A percentile compares a stretch with the other conserved stretches of the same genome.
These are phyloP conservation scores for Plasmodium knowlesi DNA, from an alignment of 169 alveolate genomes.

Conservation along the genomic window DNA sequence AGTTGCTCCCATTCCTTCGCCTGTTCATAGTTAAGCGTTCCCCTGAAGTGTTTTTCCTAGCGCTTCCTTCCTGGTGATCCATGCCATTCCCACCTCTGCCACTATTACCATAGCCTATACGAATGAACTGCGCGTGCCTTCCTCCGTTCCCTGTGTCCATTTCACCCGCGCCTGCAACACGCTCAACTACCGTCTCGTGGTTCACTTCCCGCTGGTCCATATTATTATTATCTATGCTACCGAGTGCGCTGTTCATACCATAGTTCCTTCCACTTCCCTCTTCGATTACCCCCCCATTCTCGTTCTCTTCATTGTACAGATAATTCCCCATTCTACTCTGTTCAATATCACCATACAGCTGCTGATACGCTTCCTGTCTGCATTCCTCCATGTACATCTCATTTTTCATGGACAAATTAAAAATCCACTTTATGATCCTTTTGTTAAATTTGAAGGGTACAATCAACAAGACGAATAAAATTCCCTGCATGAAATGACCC, in stretches of 20 bases:
- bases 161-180: not conserved
- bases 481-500: conserved; percentile 53
- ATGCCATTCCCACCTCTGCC: not conserved
- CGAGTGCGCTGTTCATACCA: not conserved
- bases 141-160: not conserved
- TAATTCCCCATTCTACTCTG: not conserved
- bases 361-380: not conserved
- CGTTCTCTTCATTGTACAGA: not conserved
- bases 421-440: conserved; percentile 1
- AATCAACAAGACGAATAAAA: conserved; percentile 20
- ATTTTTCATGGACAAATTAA: not conserved
- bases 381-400: not conserved
- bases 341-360: not conserved
- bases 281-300: not conserved
- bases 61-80: not conserved
- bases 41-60: not conserved
- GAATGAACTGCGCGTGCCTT: not conserved
- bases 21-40: not conserved
- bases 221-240: not conserved
- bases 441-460: conserved; percentile 51
- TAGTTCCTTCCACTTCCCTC: not conserved
- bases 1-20: not conserved
- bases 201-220: not conserved
- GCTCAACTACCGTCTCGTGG: not conserved
- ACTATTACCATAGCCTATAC: not conserved